phyloP scores from a whole-genome alignment of 169 alveolate species.

The Plasmodium ovale region DNA sequence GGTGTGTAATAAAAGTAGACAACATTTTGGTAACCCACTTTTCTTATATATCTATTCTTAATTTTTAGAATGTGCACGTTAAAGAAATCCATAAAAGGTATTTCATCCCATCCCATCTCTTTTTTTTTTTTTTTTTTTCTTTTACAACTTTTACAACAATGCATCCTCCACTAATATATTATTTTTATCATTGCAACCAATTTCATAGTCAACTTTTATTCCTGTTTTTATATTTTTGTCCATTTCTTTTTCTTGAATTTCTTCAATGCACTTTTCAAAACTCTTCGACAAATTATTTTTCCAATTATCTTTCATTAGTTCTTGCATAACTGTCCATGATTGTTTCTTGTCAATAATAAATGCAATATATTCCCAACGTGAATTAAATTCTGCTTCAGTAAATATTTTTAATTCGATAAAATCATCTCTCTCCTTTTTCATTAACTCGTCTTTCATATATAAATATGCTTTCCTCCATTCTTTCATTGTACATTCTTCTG shows the following conservation, averaged over 20 bases:
- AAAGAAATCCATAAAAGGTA: too few relatives aligned
- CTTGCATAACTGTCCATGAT: constrained; percentile 7
- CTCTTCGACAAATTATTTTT: background rate
- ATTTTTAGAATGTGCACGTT: too few relatives aligned
- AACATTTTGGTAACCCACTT: too few relatives aligned
- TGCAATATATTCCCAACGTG: constrained; percentile 29
- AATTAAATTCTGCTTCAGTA: background rate
- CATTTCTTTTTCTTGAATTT: constrained; percentile 12
- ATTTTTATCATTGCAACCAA: background rate
- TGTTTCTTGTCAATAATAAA: constrained; percentile 16
- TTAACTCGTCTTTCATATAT: constrained; percentile 2
- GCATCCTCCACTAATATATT: background rate
- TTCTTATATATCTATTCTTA: too few relatives aligned
- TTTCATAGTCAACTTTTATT: background rate
- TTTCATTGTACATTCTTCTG: constrained; percentile 18
- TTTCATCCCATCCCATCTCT: too few relatives aligned
- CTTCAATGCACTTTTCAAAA: constrained; percentile 15
- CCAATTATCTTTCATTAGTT: constrained; percentile 1
- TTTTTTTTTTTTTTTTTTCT: too few relatives aligned
- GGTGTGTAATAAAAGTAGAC: too few relatives aligned
- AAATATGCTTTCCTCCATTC: constrained; percentile 12
- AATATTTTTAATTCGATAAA: constrained; percentile 5
- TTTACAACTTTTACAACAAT: background rate
- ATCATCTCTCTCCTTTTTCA: constrained; percentile 23
- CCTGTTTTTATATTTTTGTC: constrained; percentile 10